Conservation (phyloP, 352 stramenopile species). For the Phytophthora quininea region DNA sequence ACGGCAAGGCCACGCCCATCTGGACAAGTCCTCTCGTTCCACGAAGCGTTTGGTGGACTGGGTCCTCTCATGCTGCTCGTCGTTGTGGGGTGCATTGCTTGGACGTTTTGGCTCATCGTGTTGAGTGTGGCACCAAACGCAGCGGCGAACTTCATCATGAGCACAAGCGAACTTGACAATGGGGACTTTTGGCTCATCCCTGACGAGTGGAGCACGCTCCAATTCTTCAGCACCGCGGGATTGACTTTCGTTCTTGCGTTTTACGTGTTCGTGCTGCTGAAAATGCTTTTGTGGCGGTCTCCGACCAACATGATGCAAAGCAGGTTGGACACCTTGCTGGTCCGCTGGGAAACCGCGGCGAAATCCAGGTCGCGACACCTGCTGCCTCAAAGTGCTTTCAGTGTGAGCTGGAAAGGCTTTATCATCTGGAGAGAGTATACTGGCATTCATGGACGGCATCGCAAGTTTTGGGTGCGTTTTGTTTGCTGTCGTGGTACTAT, state of each 20-base stretch:
- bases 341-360: constrained; percentile 5
- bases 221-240: constrained; percentile 14
- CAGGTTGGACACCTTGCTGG: constrained; percentile 1
- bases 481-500: not conserved
- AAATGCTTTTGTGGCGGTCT: constrained; percentile 23
- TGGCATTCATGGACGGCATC: constrained; percentile 29
- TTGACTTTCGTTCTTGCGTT: constrained; percentile 10
- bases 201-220: constrained; percentile 17
- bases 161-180: constrained; percentile 28
- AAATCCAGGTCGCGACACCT: not conserved
- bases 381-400: not conserved
- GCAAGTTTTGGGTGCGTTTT: constrained; percentile 39
- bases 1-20: not conserved
- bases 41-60: constrained; percentile 4
- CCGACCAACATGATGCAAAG: constrained; percentile 11
- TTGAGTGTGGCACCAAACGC: constrained; percentile 31
- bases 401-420: constrained; percentile 12
- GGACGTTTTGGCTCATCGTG: constrained; percentile 29
- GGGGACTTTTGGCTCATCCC: constrained; percentile 37
- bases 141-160: constrained; percentile 35
- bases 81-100: not conserved
- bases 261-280: constrained; percentile 20
- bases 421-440: constrained; percentile 22
- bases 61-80: not conserved
- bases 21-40: not conserved